phyloP scores from a whole-genome alignment of 305 asterid genomes.

The Solanum chacoense region DNA sequence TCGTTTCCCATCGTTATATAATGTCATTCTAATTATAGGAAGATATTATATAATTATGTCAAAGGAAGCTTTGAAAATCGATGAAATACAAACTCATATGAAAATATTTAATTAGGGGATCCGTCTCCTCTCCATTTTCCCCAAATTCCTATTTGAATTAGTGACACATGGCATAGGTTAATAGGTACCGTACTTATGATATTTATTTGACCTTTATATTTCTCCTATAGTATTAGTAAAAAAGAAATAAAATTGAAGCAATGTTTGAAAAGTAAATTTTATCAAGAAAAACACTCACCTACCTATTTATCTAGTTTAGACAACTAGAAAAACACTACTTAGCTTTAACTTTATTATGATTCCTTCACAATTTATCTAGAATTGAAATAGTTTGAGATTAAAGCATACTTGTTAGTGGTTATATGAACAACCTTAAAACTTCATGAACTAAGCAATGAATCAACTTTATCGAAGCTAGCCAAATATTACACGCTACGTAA shows the following conservation, averaged over 20 bases:
- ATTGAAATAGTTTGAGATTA: not conserved
- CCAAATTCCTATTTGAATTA: no score
- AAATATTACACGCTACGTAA: not conserved
- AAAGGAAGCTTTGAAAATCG: no score
- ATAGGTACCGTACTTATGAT: not conserved
- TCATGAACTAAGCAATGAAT: not conserved
- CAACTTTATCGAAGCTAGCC: not conserved
- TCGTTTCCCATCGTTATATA: no score
- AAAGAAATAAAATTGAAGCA: not conserved
- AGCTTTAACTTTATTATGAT: not conserved
- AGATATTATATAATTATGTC: no score
- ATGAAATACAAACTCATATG: no score
- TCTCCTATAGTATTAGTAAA: not conserved
- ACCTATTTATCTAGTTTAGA: not conserved
- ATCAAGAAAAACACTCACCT: not conserved
- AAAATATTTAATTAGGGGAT: no score
- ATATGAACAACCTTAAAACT: not conserved
- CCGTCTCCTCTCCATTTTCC: no score
- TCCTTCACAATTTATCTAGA: not conserved
- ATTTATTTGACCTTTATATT: not conserved
- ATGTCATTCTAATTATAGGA: not conserved
- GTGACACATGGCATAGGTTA: no score
- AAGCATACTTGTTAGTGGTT: not conserved
- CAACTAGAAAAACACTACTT: not conserved
- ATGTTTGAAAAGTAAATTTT: not conserved